Evolutionary conservation across 768 basidiomycete species (phyloP), one percentile per base, ranked within the genome.

Genomic region (Lactifluus volemus): DNA sequence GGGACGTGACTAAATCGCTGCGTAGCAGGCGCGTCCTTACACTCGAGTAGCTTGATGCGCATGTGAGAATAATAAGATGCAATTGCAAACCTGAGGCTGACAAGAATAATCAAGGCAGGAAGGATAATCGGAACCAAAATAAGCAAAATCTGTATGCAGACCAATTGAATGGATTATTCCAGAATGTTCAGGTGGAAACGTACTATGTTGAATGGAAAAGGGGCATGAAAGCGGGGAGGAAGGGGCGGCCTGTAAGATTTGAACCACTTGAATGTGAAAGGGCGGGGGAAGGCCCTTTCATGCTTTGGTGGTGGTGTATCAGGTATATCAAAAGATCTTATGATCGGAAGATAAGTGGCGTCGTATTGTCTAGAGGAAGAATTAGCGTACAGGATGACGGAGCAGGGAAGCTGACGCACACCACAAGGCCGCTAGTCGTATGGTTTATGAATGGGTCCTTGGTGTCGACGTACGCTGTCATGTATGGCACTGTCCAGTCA

Each of bases 401-500:
- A n/a, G 39, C 34, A 21, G 25, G 49, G 8, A 36, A 49, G 32
- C 15, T 42, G 1, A 69, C 81, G 21, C 71, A 87, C 85, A 92
- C 70, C 66, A 84, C 70, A 21, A 92, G 73, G 2, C 86, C 88
- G 59, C 78, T 85, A 0, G 70, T 73, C 21, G 75, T 72, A 63
- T 81, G 74, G 14, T 81, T 78, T 12, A 75, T 73, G 69, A 92
- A 92, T 0, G 82, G 78, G 70, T 95, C 88, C 62, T 79, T 72
- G 0, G 75, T 71, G 60, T 89, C 86, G 36, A 92, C 86, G 7
- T 84, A 83, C 7, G 88, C 82, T 1, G 89, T 92, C 15, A 87
- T 74, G 68, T 88, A 95, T 0, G 93, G 89, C 2, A 96, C 92
- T 0, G 92, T 92, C 3, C 75, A 59, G 67, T 95, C 92, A 66